phyloP scores from a whole-genome alignment of 352 stramenopile genomes.

The Albugo candida region DNA sequence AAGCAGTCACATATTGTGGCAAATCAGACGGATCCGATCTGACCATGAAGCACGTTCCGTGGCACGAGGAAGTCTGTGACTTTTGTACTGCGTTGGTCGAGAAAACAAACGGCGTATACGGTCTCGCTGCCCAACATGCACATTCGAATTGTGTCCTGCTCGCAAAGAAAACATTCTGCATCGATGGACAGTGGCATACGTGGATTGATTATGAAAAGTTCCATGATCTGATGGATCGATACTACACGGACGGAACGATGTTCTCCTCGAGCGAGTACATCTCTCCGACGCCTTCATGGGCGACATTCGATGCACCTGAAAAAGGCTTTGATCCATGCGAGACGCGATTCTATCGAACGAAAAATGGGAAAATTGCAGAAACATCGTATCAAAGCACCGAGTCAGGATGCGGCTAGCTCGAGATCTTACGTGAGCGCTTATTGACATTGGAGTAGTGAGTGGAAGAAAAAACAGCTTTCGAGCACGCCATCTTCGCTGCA shows the following conservation, averaged over 20 bases:
- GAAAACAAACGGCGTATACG: slow-evolving; percentile 77
- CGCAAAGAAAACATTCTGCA: slow-evolving; percentile 79
- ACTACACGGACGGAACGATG: slow-evolving; percentile 54
- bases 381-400: slow-evolving; percentile 68
- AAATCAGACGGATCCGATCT: slow-evolving; percentile 95
- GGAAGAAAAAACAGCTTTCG: slow-evolving; percentile 83
- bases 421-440: background rate
- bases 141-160: slow-evolving; percentile 93
- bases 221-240: slow-evolving; percentile 70
- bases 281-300: slow-evolving; percentile 88
- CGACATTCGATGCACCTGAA: slow-evolving; percentile 88
- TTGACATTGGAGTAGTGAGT: background rate
- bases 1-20: slow-evolving; percentile 96
- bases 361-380: slow-evolving; percentile 74
- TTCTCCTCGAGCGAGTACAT: slow-evolving; percentile 92
- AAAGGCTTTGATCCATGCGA: slow-evolving; percentile 95
- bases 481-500: slow-evolving; percentile 77
- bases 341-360: slow-evolving; percentile 71
- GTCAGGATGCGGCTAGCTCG: slow-evolving; percentile 54
- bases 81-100: slow-evolving; percentile 76
- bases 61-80: slow-evolving; percentile 92
- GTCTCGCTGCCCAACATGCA: slow-evolving; percentile 87
- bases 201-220: slow-evolving; percentile 99
- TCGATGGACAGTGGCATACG: slow-evolving; percentile 89
- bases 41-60: slow-evolving; percentile 96